Evolutionary conservation across 495 filamentous ascomycete genomes (phyloP), one percentile per base, ranked within the genome.

Genomic region (Achaetomiella virescens): DNA sequence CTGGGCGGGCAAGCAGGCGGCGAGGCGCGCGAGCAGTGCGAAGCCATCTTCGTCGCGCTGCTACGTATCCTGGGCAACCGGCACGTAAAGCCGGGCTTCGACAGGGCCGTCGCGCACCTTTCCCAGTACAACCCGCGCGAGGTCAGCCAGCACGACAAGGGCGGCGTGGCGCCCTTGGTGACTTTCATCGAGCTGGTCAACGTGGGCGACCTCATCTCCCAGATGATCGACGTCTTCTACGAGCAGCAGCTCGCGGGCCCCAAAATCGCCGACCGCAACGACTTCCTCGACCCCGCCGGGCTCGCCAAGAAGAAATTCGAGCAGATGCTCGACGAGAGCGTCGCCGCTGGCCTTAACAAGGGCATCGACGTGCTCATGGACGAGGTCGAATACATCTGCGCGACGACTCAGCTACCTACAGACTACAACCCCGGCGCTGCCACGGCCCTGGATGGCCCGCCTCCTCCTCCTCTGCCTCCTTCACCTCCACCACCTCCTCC

Each of bases 221-320:
- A 99, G 66, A 99, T 99, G 95, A 81, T 99, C 53, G 95, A 99
- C 64, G 91, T 99, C 18, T 99, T 99, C 71, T 99, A 95, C 70
- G 88, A 95, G 68, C 91, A 96, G 66, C 92, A 97, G 68, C 79
- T 99, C 33, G 85, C 90, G 6, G 83, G 82, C 0, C 79, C 83
- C 3, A 88, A 88, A 58, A 83, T 99, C 48, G 87, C 87, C 12
- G 92, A 99, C 63, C 83, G 87, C 21, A 91, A 95, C 61, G 93
- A 99, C 70, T 99, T 97, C 64, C 73, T 99, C 33, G 89, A 93
- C 63, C 90, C 91, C 5, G 89, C 91, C 0, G 86, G 85, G 18
- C 85, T 95, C 59, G 91, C 92, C 61, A 99, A 99, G 80, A 97
- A 96, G 72, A 89, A 87, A 44, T 99, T 99, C 57, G 95, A 99